Conservation (phyloP, 768 basidiomycete species). For the Lentinus tigrinus region DNA sequence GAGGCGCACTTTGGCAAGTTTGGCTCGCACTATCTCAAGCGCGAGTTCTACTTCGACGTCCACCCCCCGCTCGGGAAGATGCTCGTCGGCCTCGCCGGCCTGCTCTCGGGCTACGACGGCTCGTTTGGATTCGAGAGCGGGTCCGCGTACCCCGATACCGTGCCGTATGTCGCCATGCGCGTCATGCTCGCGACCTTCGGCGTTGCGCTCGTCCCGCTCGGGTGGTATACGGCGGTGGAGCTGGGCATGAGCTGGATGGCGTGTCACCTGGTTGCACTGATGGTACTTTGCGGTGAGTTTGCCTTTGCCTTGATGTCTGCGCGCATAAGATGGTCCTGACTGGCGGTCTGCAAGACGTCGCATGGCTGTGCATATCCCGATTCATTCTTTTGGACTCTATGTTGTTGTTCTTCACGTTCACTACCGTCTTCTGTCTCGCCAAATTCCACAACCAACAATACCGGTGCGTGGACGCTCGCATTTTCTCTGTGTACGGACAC, state of each 20-base stretch:
- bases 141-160: slow-evolving; percentile 72
- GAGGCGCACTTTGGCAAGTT: slow-evolving; percentile 99
- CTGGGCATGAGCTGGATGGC: slow-evolving; percentile 88
- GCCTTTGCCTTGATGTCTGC: background rate
- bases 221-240: slow-evolving; percentile 96
- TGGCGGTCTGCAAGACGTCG: slow-evolving; percentile 62
- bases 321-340: background rate
- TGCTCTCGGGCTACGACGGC: slow-evolving; percentile 90
- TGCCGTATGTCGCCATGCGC: slow-evolving; percentile 94
- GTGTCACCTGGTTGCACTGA: slow-evolving; percentile 88
- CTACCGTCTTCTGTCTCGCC: slow-evolving; percentile 89
- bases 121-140: slow-evolving; percentile 94
- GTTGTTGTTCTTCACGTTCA: slow-evolving; percentile 98
- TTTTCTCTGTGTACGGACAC: slow-evolving; percentile 1
- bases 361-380: slow-evolving; percentile 94
- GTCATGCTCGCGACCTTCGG: slow-evolving; percentile 94
- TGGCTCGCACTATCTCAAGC: slow-evolving; percentile 96
- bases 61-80: slow-evolving; percentile 99
- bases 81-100: slow-evolving; percentile 92
- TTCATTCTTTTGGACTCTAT: slow-evolving; percentile 98
- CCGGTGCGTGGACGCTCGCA: slow-evolving; percentile 51
- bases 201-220: slow-evolving; percentile 91
- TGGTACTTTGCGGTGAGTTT: slow-evolving; percentile 83
- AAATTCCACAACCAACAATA: slow-evolving; percentile 98
- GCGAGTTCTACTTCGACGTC: slow-evolving; percentile 99